Base-by-base conservation (phyloP, 805 yeast genomes). In the Ogataea nonfermentans region DNA sequence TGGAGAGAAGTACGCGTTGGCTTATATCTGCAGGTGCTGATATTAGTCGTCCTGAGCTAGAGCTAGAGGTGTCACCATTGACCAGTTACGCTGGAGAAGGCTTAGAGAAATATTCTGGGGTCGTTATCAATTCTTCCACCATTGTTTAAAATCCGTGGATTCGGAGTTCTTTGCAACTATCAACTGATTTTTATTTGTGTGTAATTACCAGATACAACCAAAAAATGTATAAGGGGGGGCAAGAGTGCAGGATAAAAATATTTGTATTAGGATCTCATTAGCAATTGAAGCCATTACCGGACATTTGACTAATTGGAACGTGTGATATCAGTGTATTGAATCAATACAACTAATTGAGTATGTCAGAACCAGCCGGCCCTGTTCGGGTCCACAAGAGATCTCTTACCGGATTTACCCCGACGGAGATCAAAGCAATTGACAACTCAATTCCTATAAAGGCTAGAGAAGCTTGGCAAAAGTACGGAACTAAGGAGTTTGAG, bases 341-440 rank as follows among this genome's bases (percentile, higher is more conserved):
- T 15, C 23, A 25, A 17, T 13, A 14, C 29, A 15, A 15, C 6
- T 23, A 17, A 16, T 16, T 9, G 26, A 12, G 17, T 12, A 35
- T 35, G 37, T 27, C 28, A 11, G 25, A 16, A 25, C 4, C 32
- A 14, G 16, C 10, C 11, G 28, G 19, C 27, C 17, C 32, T 3
- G n/a, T 17, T 7, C 29, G 56, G 35, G 64, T 62, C 32, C 81
- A 82, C 54, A 72, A 80, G 57, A 74, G 96, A 56, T 79, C 96
- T 32, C 73, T 86, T 53, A 86, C 96, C 0, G 97, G 97, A 23
- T 85, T 89, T 63, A 80, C 95, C 4, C 95, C 95, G 9, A 84
- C 85, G 51, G 96, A 89, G 62, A 85, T 89, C 53, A 79, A 81
- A 53, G 77, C 86, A 25, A 81, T 85, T 57, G 96, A 89, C 59